Evolutionary conservation across 805 yeast species (phyloP).

Genomic region (Zygoascus tannicola): DNA sequence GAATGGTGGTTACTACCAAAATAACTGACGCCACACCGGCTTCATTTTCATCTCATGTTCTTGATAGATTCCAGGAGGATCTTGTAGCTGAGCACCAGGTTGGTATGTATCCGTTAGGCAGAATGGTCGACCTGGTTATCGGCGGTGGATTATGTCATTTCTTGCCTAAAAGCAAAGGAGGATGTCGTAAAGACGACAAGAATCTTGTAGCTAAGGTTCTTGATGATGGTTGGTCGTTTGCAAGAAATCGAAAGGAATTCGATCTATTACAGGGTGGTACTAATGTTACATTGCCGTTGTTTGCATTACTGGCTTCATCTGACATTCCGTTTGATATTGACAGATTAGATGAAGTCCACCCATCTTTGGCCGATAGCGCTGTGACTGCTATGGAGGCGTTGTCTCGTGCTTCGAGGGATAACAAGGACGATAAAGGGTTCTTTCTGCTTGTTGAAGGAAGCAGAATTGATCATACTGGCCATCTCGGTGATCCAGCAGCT

Average conservation of each 20-base stretch:
- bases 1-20: slow-evolving; percentile 85
- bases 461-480: slow-evolving; percentile 93
- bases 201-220: slow-evolving; percentile 60
- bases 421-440: slow-evolving; percentile 62
- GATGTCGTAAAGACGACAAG: slow-evolving; percentile 62
- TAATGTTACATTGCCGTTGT: slow-evolving; percentile 63
- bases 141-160: slow-evolving; percentile 91
- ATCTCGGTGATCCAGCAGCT: slow-evolving; percentile 87
- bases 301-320: slow-evolving; percentile 63
- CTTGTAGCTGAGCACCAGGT: slow-evolving; percentile 80
- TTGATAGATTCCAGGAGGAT: slow-evolving; percentile 68
- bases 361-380: slow-evolving; percentile 74
- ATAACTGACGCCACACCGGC: slow-evolving; percentile 96
- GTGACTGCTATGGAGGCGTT: slow-evolving; percentile 63
- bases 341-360: slow-evolving; percentile 50
- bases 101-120: slow-evolving; percentile 68
- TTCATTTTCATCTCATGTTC: slow-evolving; percentile 73
- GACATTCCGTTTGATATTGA: slow-evolving; percentile 85
- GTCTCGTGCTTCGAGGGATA: slow-evolving; percentile 51
- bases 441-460: slow-evolving; percentile 85
- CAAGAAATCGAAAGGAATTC: slow-evolving; percentile 49
- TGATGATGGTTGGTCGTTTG: slow-evolving; percentile 54
- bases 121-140: slow-evolving; percentile 70
- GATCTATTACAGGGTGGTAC: slow-evolving; percentile 48
- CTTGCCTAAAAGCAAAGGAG: slow-evolving; percentile 42